Evolutionary conservation across 140 eudicot species (phyloP), one percentile per base, ranked within the genome.

Genomic region (Flaveria floridana): DNA sequence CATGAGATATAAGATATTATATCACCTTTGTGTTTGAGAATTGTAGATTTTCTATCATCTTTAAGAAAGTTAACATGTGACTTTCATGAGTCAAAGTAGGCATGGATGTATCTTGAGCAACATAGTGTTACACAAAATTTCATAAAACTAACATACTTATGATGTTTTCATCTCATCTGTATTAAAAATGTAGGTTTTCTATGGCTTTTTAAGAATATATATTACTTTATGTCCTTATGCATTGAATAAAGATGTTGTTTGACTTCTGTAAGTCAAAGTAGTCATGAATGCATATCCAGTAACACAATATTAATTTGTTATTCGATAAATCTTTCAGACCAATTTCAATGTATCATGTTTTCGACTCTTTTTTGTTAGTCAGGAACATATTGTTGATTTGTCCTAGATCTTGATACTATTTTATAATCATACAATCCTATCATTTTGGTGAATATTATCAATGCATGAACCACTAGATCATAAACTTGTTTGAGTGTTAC

Each of bases 61-160:
- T 28, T 14, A 70, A 59, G 30, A 78, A 21, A 47, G 30, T 62
- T 67, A 63, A 37, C 46, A 21, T 52, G 28, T 71, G 73, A 63
- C 78, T 63, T 71, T 63, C 14, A 3, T 7, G 21, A 48, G 72
- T 70, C 81, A 61, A 78, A 58, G 59, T 78, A 19, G 71, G 48
- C 77, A 58, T 70, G 48, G 15, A 71, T 25, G 30, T 30, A 50
- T 75, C 16, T 19, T 75, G 70, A 64, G 25, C 37, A 30, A 30
- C 37, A 30, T 0, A 30, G 37, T 30, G 37, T 30, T 30, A 3
- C 37, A 30, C 37, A 30, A 0, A 4, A 30, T 28, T 28, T 3
- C 4, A 28, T 28, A 28, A 28, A 0, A 3, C 37, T 28, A 28
- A 28, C 37, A 28, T 28, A 28, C 37, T 28, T 28, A 28, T 28